Conservation (phyloP, 164 flowering plant genomes). For the Stephania yunnanensis region DNA sequence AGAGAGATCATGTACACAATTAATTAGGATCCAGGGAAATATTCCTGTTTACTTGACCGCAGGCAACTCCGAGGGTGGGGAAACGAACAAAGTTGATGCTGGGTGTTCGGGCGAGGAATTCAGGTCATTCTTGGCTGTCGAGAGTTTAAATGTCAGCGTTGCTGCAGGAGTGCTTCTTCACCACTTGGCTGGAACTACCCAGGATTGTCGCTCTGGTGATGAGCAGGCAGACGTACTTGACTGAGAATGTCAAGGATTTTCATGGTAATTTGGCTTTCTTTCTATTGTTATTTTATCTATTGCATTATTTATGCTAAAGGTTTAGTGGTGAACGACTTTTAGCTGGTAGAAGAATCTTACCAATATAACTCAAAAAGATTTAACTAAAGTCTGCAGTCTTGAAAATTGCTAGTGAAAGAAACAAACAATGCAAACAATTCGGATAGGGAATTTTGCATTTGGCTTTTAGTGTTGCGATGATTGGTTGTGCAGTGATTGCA, state of each 20-base stretch:
- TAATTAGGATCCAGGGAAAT: slow-evolving; percentile 70
- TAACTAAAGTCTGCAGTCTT: not conserved
- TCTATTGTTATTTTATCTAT: not conserved
- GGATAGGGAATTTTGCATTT: not conserved
- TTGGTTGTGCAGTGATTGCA: not conserved
- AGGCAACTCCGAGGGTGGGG: slow-evolving; percentile 33
- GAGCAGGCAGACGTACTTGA: slow-evolving; percentile 14
- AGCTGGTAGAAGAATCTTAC: not conserved
- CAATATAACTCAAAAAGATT: not conserved
- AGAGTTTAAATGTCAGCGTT: slow-evolving; percentile 98
- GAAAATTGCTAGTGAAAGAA: not conserved
- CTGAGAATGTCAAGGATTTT: slow-evolving; percentile 7
- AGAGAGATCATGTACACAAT: slow-evolving; percentile 80
- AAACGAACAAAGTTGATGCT: slow-evolving; percentile 20
- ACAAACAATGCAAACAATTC: not conserved
- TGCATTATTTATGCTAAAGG: not conserved
- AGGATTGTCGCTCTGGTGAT: slow-evolving; percentile 14
- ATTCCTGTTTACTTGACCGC: slow-evolving; percentile 33
- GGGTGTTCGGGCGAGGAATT: slow-evolving; percentile 39
- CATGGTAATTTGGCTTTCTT: slow-evolving; percentile 4
- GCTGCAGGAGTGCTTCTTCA: slow-evolving; percentile 97
- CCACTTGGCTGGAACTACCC: slow-evolving; percentile 58
- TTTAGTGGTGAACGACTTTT: not conserved
- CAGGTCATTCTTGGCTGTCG: slow-evolving; percentile 83
- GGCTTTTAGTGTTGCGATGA: not conserved